phyloP scores from a whole-genome alignment of 2,329 filamentous ascomycete genomes.

The Fusarium humuli region DNA sequence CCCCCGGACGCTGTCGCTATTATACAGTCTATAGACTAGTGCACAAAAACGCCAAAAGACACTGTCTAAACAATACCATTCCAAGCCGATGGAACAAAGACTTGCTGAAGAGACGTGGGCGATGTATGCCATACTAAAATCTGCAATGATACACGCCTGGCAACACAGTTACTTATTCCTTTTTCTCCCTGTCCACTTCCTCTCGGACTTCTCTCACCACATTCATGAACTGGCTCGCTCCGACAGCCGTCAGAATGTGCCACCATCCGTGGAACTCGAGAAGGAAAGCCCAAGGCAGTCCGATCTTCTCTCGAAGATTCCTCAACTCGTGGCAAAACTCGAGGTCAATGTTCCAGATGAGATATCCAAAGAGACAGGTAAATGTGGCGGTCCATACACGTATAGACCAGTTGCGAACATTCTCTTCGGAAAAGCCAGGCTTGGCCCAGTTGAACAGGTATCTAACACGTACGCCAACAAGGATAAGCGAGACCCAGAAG shows the following conservation, averaged over 20 bases:
- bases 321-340: slow-evolving; percentile 64
- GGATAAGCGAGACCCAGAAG: slow-evolving; percentile 51
- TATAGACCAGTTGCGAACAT: slow-evolving; percentile 44
- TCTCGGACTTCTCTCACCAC: slow-evolving; percentile 46
- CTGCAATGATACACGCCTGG: slow-evolving; percentile 1
- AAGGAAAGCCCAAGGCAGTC: slow-evolving; percentile 66
- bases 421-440: slow-evolving; percentile 46
- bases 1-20: neutral
- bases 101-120: neutral
- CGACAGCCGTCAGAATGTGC: slow-evolving; percentile 70
- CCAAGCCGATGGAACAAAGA: neutral
- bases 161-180: slow-evolving; percentile 8
- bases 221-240: slow-evolving; percentile 58
- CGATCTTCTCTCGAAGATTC: slow-evolving; percentile 56
- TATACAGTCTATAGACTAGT: slow-evolving; percentile 7
- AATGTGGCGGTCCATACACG: slow-evolving; percentile 48
- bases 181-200: slow-evolving; percentile 37
- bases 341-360: slow-evolving; percentile 69
- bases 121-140: neutral
- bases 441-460: slow-evolving; percentile 51
- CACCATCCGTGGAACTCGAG: slow-evolving; percentile 73
- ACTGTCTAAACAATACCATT: neutral
- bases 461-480: slow-evolving; percentile 50
- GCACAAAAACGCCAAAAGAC: neutral
- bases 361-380: slow-evolving; percentile 58